Conservation (phyloP, 2,329 filamentous ascomycete genomes). For the Cladosporium sp. region DNA sequence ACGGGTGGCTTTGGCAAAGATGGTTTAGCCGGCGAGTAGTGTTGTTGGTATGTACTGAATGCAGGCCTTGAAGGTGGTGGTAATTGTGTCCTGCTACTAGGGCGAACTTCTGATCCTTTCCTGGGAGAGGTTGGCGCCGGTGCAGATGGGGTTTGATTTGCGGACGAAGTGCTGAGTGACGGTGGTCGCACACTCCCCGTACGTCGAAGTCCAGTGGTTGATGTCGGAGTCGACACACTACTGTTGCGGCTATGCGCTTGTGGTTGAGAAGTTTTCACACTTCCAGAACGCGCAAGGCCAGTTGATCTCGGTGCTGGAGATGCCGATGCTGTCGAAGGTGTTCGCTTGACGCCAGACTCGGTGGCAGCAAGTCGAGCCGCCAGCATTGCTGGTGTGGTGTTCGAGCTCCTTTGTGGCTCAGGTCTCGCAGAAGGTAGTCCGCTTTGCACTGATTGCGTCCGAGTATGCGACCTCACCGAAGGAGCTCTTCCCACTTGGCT, state of each 20-base stretch:
- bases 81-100: conserved; percentile 25
- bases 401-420: background rate
- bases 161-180: conserved; percentile 1
- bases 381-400: background rate
- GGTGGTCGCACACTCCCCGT: conserved; percentile 9
- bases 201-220: background rate
- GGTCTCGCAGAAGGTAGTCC: conserved; percentile 5
- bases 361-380: background rate
- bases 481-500: conserved; percentile 15
- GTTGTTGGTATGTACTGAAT: conserved; percentile 61
- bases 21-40: conserved; percentile 61
- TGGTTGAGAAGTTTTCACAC: conserved; percentile 3
- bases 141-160: background rate
- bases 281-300: conserved; percentile 7
- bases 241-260: background rate
- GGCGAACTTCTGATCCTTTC: conserved; percentile 2
- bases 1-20: conserved; percentile 58
- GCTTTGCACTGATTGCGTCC: conserved; percentile 18
- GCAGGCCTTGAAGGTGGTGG: conserved; percentile 42
- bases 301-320: background rate
- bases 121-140: conserved; percentile 8
- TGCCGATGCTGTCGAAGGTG: conserved; percentile 5
- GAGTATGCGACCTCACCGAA: conserved; percentile 17
- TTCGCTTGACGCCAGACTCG: conserved; percentile 5
- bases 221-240: background rate